A percentile compares a stretch with the other conserved stretches of the same genome.
Evolutionary conservation across 2,329 filamentous ascomycete species (phyloP).

Genomic region (Colletotrichum magnum): DNA sequence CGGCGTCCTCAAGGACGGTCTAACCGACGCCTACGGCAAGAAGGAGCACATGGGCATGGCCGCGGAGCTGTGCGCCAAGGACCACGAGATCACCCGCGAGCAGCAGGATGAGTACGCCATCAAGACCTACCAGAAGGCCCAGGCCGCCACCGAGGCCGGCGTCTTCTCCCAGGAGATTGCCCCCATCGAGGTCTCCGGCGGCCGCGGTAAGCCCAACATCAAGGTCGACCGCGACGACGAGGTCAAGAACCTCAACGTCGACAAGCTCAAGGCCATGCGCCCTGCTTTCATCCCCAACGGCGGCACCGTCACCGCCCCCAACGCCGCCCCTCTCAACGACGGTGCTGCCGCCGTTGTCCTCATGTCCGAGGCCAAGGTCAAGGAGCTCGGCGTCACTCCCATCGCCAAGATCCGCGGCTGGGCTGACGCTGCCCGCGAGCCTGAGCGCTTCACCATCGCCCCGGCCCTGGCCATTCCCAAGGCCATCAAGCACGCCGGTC

Average conservation of each 20-base stretch:
- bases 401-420: slow-evolving; percentile 97
- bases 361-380: slow-evolving; percentile 93
- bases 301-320: slow-evolving; percentile 95
- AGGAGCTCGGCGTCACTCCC: slow-evolving; percentile 91
- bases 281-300: slow-evolving; percentile 84
- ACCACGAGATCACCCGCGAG: slow-evolving; percentile 86
- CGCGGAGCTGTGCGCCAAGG: slow-evolving; percentile 90
- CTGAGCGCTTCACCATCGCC: slow-evolving; percentile 95
- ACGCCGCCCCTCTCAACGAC: slow-evolving; percentile 96
- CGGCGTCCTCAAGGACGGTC: slow-evolving; percentile 92
- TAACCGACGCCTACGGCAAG: slow-evolving; percentile 92
- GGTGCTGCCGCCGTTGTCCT: slow-evolving; percentile 93
- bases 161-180: slow-evolving; percentile 89
- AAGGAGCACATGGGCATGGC: slow-evolving; percentile 97
- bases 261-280: slow-evolving; percentile 88
- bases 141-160: slow-evolving; percentile 85
- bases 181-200: slow-evolving; percentile 88
- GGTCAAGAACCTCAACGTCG: slow-evolving; percentile 91
- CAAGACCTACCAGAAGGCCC: slow-evolving; percentile 92
- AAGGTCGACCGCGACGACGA: slow-evolving; percentile 91
- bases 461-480: slow-evolving; percentile 96
- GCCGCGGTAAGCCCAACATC: slow-evolving; percentile 89
- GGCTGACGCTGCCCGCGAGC: slow-evolving; percentile 93
- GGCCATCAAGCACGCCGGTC: slow-evolving; percentile 93
- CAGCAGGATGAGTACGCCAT: slow-evolving; percentile 97